phyloP scores from a whole-genome alignment of 163 green algal genomes.

The Volvox carteri region DNA sequence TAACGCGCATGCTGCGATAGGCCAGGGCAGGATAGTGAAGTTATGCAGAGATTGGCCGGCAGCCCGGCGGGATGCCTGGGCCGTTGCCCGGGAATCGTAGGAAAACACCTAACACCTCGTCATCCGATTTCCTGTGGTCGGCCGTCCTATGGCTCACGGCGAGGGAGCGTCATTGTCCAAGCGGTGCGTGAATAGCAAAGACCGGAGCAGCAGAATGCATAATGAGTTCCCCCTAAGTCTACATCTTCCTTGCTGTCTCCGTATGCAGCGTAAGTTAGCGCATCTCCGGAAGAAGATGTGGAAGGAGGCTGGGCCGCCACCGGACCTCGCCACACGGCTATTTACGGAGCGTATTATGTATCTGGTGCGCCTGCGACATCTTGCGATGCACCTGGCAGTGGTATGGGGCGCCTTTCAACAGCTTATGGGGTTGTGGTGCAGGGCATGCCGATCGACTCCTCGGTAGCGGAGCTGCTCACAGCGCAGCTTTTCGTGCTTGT shows the following conservation, averaged over 20 bases:
- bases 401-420: not conserved
- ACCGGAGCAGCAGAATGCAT: not conserved
- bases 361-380: slow-evolving; percentile 78
- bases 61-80: slow-evolving; percentile 31
- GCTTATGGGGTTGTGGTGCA: slow-evolving; percentile 62
- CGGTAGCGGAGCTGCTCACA: slow-evolving; percentile 97
- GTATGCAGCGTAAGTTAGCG: slow-evolving; percentile 70
- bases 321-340: slow-evolving; percentile 97
- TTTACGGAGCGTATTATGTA: slow-evolving; percentile 99
- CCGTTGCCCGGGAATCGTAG: slow-evolving; percentile 7
- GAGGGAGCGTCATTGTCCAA: slow-evolving; percentile 44
- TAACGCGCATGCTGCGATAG: slow-evolving; percentile 8
- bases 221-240: not conserved
- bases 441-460: slow-evolving; percentile 97
- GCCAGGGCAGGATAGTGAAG: not conserved
- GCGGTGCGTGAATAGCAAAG: slow-evolving; percentile 35
- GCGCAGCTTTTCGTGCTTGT: slow-evolving; percentile 98
- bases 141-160: slow-evolving; percentile 28
- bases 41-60: slow-evolving; percentile 45
- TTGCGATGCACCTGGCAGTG: not conserved
- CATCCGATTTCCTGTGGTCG: not conserved
- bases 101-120: not conserved
- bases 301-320: slow-evolving; percentile 84
- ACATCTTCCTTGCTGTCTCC: not conserved
- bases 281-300: slow-evolving; percentile 76